These are phyloP conservation scores for Paecilomyces formosus DNA, from an alignment of 2,329 filamentous ascomycete species.

Conservation along the genomic window DNA sequence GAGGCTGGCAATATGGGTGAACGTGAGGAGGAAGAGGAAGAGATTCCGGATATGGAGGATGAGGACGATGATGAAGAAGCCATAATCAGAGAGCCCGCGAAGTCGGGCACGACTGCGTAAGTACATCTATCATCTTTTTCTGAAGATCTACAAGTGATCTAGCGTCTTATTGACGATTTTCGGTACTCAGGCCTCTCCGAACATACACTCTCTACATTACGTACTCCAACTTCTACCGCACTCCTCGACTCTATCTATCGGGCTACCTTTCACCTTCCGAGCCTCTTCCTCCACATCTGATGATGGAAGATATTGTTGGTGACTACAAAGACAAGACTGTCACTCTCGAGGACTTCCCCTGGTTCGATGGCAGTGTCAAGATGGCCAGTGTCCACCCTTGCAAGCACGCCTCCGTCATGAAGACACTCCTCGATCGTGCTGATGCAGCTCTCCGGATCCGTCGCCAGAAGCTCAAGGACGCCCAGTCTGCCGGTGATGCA, in stretches of 20 bases:
- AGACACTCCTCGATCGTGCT: conserved; percentile 87
- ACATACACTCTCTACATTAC: conserved; percentile 99
- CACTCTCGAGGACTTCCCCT: conserved; percentile 94
- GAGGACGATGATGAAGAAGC: conserved; percentile 91
- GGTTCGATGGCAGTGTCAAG: conserved; percentile 84
- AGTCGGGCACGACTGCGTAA: conserved; percentile 47
- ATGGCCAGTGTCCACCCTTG: conserved; percentile 97
- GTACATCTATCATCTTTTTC: conserved; percentile 17
- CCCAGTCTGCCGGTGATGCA: conserved; percentile 37
- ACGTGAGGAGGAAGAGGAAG: conserved; percentile 58
- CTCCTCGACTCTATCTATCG: conserved; percentile 87
- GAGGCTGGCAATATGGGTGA: conserved; percentile 82
- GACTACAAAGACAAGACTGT: conserved; percentile 99
- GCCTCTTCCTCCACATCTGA: conserved; percentile 71
- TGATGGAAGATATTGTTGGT: conserved; percentile 96
- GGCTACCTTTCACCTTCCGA: conserved; percentile 76
- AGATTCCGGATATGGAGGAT: conserved; percentile 98
- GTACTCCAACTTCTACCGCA: conserved; percentile 94
- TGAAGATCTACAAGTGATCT: background rate
- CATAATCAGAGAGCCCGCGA: conserved; percentile 70
- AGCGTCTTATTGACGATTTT: background rate
- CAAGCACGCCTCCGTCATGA: conserved; percentile 97
- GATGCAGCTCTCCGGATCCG: conserved; percentile 87
- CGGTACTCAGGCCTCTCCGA: conserved; percentile 58
- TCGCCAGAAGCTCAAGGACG: conserved; percentile 68